phyloP scores from a whole-genome alignment of 495 filamentous ascomycete genomes.

The Wilcoxina mikolae region DNA sequence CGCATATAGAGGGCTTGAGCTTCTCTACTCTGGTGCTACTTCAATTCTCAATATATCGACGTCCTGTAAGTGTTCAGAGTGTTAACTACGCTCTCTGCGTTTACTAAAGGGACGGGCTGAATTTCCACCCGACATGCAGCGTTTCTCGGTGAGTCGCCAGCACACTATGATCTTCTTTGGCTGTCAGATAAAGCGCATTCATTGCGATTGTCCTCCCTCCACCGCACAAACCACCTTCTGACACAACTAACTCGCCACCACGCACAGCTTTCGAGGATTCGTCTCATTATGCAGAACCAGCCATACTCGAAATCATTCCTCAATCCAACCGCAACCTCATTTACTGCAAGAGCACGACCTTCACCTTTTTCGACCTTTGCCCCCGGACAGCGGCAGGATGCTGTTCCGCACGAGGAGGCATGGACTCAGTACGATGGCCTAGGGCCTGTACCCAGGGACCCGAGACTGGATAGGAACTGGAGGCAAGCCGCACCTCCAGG shows the following conservation, averaged over 20 bases:
- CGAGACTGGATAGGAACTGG: conserved; percentile 19
- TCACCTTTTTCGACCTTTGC: not conserved
- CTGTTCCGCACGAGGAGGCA: conserved; percentile 16
- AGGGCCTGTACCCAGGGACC: conserved; percentile 17
- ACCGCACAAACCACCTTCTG: not conserved
- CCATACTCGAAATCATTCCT: not conserved
- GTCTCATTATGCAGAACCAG: conserved; percentile 11
- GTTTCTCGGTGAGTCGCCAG: conserved; percentile 24
- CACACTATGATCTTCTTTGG: not conserved
- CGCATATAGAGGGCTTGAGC: not conserved
- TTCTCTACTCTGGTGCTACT: not conserved
- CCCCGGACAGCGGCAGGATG: not conserved
- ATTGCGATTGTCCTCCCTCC: not conserved
- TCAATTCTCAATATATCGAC: not conserved
- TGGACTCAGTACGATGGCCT: conserved; percentile 28
- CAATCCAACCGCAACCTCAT: conserved; percentile 3
- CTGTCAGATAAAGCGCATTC: no score
- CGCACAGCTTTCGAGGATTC: conserved; percentile 7
- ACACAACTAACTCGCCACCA: no score
- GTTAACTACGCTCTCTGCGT: not conserved
- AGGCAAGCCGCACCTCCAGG: no score
- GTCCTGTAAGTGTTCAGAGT: conserved; percentile 7
- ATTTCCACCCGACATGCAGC: conserved; percentile 24
- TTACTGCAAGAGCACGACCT: conserved; percentile 2
- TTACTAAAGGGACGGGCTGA: not conserved